phyloP scores from a whole-genome alignment of 768 basidiomycete genomes.

The Phanerodontia chrysosporium region DNA sequence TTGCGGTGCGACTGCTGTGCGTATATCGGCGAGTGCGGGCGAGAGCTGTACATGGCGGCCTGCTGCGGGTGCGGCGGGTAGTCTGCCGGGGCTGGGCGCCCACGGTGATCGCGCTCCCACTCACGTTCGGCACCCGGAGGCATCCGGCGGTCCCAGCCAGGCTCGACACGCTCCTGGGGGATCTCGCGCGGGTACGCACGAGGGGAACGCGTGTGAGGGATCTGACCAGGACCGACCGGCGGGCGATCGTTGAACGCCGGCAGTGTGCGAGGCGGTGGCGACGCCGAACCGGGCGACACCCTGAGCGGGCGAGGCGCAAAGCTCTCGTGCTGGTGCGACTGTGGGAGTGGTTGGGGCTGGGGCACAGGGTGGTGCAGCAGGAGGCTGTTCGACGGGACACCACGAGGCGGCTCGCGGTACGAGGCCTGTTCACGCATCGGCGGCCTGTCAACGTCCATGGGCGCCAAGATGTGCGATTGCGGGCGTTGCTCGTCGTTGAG shows the following conservation, averaged over 20 bases:
- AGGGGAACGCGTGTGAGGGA: conserved; percentile 61
- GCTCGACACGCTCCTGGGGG: conserved; percentile 45
- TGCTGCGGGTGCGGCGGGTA: conserved; percentile 21
- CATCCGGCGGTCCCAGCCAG: conserved; percentile 52
- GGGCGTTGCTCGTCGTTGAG: conserved; percentile 74
- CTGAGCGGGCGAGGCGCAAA: conserved; percentile 40
- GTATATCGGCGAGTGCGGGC: conserved; percentile 30
- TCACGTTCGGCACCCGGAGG: conserved; percentile 4
- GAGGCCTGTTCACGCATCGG: conserved; percentile 29
- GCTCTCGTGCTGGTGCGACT: conserved; percentile 53
- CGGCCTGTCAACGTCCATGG: too few relatives aligned
- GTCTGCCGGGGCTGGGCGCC: conserved; percentile 17
- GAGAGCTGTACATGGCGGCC: conserved; percentile 15
- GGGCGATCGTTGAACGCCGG: conserved; percentile 34
- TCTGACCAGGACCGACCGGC: conserved; percentile 43
- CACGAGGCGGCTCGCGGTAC: conserved; percentile 48
- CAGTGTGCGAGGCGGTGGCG: conserved; percentile 48
- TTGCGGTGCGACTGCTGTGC: conserved; percentile 36
- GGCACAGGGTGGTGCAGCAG: conserved; percentile 68
- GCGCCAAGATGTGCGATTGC: conserved; percentile 69
- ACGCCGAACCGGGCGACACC: conserved; percentile 54
- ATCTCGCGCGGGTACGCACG: conserved; percentile 55
- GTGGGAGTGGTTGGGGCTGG: conserved; percentile 39
- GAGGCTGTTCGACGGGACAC: conserved; percentile 50
- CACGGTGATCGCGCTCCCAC: conserved; percentile 14